These are phyloP conservation scores for Viola odorata DNA, from an alignment of 345 rosid genomes.

Conservation along the genomic window DNA sequence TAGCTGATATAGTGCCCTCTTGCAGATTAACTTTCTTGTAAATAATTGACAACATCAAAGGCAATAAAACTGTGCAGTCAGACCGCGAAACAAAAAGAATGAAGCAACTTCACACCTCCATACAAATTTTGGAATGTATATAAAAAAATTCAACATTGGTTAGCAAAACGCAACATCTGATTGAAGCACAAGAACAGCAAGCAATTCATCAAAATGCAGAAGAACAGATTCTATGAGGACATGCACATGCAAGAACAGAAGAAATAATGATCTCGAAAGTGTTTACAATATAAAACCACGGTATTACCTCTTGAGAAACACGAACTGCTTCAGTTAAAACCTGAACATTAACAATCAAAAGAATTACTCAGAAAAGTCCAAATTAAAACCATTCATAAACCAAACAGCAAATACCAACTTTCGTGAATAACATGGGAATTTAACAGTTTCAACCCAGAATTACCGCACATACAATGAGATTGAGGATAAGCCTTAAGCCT, in stretches of 20 bases:
- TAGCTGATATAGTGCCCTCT: too few species aligned
- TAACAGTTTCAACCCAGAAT: too few species aligned
- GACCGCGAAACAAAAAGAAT: too few species aligned
- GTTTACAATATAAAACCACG: not conserved
- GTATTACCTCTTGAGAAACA: slow-evolving; percentile 70
- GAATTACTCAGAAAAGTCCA: slow-evolving; percentile 6
- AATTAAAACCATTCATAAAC: not conserved
- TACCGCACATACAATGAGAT: too few species aligned
- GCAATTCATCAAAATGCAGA: not conserved
- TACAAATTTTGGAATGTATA: not conserved
- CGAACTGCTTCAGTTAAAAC: slow-evolving; percentile 91
- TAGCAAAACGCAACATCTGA: too few species aligned
- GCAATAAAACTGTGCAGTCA: slow-evolving; percentile 2
- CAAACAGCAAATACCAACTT: too few species aligned
- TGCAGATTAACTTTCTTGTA: too few species aligned
- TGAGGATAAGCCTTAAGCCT: too few species aligned
- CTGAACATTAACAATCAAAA: slow-evolving; percentile 39
- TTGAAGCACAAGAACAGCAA: not conserved
- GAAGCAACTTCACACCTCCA: not conserved
- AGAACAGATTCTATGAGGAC: not conserved
- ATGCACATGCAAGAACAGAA: not conserved
- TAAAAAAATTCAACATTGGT: not conserved
- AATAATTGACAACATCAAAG: not conserved
- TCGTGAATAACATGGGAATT: too few species aligned
- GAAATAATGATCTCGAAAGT: not conserved